Conservation (phyloP, 768 basidiomycete species). For the Baorangia bicolor region DNA sequence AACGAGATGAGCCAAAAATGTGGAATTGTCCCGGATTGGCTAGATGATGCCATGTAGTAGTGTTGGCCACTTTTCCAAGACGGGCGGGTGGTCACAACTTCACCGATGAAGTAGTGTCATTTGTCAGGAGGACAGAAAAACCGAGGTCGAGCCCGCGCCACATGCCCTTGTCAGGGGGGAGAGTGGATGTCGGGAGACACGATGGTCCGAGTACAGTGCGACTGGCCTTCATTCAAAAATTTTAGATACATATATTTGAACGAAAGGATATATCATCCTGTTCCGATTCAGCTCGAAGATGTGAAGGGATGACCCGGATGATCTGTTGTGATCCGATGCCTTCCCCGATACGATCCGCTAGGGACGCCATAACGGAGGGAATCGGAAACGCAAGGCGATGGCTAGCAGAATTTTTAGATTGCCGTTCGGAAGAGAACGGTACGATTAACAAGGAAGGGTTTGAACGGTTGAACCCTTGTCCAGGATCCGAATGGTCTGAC, state of each 20-base stretch:
- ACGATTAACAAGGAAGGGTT: constrained; percentile 45
- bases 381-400: no score
- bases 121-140: no score
- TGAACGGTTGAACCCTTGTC: constrained; percentile 51
- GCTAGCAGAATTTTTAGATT: not conserved
- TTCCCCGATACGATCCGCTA: not conserved
- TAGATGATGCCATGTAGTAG: not conserved
- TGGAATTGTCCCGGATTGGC: not conserved
- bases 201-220: not conserved
- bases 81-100: not conserved
- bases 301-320: not conserved
- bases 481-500: constrained; percentile 60
- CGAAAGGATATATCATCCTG: not conserved
- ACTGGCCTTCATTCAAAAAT: not conserved
- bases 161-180: no score
- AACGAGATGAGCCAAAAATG: not conserved
- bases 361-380: no score
- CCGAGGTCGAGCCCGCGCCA: no score
- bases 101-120: not conserved
- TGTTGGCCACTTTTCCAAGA: not conserved
- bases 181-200: not conserved
- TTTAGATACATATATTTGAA: not conserved
- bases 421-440: not conserved
- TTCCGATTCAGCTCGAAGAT: not conserved
- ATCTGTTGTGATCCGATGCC: not conserved